Conservation (phyloP, 2,329 filamentous ascomycete species). For the Cytospora mali region DNA sequence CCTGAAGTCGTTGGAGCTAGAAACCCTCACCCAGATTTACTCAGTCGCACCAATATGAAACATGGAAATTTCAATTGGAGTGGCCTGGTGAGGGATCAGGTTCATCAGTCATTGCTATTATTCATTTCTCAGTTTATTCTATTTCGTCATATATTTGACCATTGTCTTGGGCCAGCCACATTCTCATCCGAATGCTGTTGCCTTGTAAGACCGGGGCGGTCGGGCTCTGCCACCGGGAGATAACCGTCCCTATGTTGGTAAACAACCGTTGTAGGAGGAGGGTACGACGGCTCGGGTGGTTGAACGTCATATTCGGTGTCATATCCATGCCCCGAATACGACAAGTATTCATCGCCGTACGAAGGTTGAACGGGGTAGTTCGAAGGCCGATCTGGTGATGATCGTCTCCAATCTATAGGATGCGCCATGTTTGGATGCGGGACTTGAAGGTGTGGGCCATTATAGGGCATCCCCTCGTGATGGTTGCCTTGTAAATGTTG, state of each 20-base stretch:
- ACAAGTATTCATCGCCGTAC: neutral
- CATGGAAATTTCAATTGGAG: slow-evolving; percentile 40
- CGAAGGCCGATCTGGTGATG: neutral
- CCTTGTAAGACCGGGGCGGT: neutral
- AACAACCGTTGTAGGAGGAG: neutral
- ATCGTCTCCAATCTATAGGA: slow-evolving; percentile 1
- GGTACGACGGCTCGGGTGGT: slow-evolving; percentile 8
- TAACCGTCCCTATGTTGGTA: neutral
- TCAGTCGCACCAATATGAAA: no score
- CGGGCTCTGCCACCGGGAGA: neutral
- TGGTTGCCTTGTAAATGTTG: neutral
- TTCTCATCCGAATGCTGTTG: neutral
- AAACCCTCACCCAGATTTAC: no score
- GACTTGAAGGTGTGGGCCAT: neutral
- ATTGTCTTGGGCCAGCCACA: neutral
- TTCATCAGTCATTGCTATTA: neutral
- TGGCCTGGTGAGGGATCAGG: slow-evolving; percentile 32
- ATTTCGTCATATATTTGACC: neutral
- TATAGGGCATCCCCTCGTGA: neutral
- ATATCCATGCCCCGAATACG: neutral
- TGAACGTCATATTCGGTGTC: neutral
- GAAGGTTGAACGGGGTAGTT: neutral
- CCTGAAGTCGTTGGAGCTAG: no score
- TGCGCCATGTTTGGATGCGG: neutral
- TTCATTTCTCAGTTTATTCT: no score